Base-by-base conservation (phyloP, 2,329 filamentous ascomycete species). In the Didymella pomorum region DNA sequence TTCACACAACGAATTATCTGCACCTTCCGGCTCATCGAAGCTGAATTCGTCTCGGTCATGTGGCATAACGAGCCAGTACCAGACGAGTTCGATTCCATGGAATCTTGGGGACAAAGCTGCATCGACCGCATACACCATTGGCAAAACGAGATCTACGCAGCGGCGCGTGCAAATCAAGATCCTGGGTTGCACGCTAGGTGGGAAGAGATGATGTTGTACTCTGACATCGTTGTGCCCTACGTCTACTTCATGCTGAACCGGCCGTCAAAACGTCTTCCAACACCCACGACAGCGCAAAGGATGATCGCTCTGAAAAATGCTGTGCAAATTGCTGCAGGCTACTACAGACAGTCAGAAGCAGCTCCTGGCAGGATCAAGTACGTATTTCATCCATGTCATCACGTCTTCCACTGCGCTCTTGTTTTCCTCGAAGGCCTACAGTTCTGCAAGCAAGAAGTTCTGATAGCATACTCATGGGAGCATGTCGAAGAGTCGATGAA, bases 341-440 rank as follows among this genome's bases (percentile, higher is more conserved):
- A 76, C 42, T 71, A 66, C 50, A 63, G 67, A 31, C 74, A 76
- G 60, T 67, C 67, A 31, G 72, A 75, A 42, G 68, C 70, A 39
- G 70, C 71, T 35, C 68, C 67, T 26, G 74, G 73, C 12, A 68
- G 71, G 50, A 75, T 75, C 59, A 76, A 76, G 67, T 76, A 76
- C 51, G 74, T 76, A 16, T 76, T 76, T 48, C 74, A 76, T 54
- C 72, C 73, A 14, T 75, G 72, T 23, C 74, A 76, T 37, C 72
- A 76, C 41, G 68, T 72, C 2, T 76, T 75, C 62, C 69, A 70
- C 12, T 70, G 67, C 31, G 73, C 73, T 8, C 61, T 72, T 10
- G 64, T 75, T 8, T 76, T 76, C 41, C 61, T 76, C 11, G 71
- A 71, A 18, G 71, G 66, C 4, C 43, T 76, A 39, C 64, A 68